Percentiles rank a stretch among this genome's conserved stretches.
phyloP scores from a whole-genome alignment of 2,329 filamentous ascomycete genomes.

The Fusarium sp. region DNA sequence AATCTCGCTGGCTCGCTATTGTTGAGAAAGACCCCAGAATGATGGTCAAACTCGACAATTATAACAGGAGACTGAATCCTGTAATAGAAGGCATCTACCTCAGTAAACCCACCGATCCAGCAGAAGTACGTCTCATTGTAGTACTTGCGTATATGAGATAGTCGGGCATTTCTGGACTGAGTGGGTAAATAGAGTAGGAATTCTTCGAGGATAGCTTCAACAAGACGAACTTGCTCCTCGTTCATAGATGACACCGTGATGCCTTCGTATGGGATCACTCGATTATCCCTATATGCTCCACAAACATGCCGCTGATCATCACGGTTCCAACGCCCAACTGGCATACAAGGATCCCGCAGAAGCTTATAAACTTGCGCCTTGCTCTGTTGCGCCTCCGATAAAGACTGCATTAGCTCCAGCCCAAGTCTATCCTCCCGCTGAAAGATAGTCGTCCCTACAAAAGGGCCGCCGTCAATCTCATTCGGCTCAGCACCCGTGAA shows the following conservation, averaged over 20 bases:
- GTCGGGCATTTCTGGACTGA: conserved; percentile 54
- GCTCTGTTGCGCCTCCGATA: conserved; percentile 58
- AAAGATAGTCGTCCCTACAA: conserved; percentile 73
- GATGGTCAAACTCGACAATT: no score
- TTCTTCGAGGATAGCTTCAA: conserved; percentile 47
- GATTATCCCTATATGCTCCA: conserved; percentile 82
- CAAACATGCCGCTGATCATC: conserved; percentile 83
- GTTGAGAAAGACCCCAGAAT: neutral
- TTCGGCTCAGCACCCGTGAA: conserved; percentile 87
- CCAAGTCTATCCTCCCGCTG: conserved; percentile 70
- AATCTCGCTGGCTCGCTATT: neutral
- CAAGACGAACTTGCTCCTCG: neutral
- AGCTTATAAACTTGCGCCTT: conserved; percentile 26
- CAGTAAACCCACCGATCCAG: conserved; percentile 76
- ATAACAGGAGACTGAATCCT: conserved; percentile 81
- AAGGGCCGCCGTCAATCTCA: conserved; percentile 72
- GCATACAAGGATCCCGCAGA: conserved; percentile 73
- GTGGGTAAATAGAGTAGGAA: conserved; percentile 76
- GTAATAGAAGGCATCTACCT: conserved; percentile 77
- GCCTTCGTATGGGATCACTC: conserved; percentile 79
- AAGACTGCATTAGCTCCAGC: conserved; percentile 76
- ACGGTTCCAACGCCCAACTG: conserved; percentile 77
- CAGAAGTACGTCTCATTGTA: conserved; percentile 79
- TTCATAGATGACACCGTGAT: conserved; percentile 59
- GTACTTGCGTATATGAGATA: conserved; percentile 61